A percentile compares a stretch with the other conserved stretches of the same genome.
Conservation (phyloP, 2,329 filamentous ascomycete genomes). For the Pestalotiopsis sp. region DNA sequence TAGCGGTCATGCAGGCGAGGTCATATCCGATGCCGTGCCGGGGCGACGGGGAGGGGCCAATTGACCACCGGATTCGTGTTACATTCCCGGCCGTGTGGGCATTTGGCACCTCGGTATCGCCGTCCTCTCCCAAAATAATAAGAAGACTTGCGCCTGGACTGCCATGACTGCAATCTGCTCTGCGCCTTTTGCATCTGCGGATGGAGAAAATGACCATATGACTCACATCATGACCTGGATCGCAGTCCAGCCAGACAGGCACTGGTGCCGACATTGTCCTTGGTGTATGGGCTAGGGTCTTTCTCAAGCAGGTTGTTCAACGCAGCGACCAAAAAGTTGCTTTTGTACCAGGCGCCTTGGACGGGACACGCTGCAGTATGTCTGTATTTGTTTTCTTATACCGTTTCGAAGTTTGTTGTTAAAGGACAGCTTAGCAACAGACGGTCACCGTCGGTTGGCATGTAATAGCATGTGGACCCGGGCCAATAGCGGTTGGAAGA, state of each 20-base stretch:
- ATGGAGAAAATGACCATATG: not conserved
- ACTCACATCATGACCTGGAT: conserved; percentile 69
- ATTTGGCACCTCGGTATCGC: conserved; percentile 6
- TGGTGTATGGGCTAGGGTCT: not conserved
- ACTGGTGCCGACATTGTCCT: conserved; percentile 37
- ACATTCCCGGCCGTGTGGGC: not conserved
- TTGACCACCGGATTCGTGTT: not conserved
- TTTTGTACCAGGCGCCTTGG: not conserved
- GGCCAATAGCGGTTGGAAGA: not conserved
- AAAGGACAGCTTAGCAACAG: conserved; percentile 1
- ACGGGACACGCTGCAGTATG: not conserved
- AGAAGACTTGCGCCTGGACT: not conserved
- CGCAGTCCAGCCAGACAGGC: conserved; percentile 64
- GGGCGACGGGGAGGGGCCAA: not conserved
- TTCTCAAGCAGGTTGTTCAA: not conserved
- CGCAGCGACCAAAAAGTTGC: not conserved
- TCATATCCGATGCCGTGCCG: not conserved
- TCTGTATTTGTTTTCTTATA: not conserved
- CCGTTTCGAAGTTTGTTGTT: not conserved
- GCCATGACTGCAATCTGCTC: not conserved
- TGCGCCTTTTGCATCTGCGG: not conserved
- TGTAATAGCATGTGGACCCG: not conserved
- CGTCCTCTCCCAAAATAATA: not conserved
- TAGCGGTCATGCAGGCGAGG: not conserved
- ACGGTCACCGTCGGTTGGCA: conserved; percentile 11